phyloP scores from a whole-genome alignment of 805 yeast genomes.

The Candida boidinii region DNA sequence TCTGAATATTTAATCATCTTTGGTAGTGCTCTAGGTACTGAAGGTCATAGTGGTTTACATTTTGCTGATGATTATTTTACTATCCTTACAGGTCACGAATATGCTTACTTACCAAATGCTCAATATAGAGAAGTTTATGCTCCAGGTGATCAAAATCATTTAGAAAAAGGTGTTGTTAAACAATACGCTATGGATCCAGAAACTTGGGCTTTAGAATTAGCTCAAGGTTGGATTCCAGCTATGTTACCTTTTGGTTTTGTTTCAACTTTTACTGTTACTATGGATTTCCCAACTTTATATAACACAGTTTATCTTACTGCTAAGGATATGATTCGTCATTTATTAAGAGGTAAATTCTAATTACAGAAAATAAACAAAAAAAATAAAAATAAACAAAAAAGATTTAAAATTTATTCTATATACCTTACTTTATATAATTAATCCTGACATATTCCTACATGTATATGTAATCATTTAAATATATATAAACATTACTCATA shows the following conservation, averaged over 20 bases:
- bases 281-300: conserved; percentile 62
- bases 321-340: conserved; percentile 63
- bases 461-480: too few species aligned
- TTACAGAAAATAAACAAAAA: too few species aligned
- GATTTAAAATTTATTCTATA: too few species aligned
- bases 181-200: conserved; percentile 84
- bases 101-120: conserved; percentile 61
- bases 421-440: too few species aligned
- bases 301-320: conserved; percentile 73
- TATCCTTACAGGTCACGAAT: conserved; percentile 72
- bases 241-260: conserved; percentile 95
- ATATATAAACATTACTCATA: too few species aligned
- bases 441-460: too few species aligned
- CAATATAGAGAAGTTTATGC: conserved; percentile 59
- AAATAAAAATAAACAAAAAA: too few species aligned
- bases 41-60: conserved; percentile 94
- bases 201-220: conserved; percentile 84
- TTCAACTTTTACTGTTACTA: conserved; percentile 70
- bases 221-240: conserved; percentile 98
- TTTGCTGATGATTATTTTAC: conserved; percentile 97
- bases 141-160: conserved; percentile 85
- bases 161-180: conserved; percentile 62
- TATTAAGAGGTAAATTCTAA: conserved; percentile 64
- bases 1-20: conserved; percentile 89
- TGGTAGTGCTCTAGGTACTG: conserved; percentile 91